Conservation (phyloP, 1,139 yeast species). For the Oligophagozyma castellii region DNA sequence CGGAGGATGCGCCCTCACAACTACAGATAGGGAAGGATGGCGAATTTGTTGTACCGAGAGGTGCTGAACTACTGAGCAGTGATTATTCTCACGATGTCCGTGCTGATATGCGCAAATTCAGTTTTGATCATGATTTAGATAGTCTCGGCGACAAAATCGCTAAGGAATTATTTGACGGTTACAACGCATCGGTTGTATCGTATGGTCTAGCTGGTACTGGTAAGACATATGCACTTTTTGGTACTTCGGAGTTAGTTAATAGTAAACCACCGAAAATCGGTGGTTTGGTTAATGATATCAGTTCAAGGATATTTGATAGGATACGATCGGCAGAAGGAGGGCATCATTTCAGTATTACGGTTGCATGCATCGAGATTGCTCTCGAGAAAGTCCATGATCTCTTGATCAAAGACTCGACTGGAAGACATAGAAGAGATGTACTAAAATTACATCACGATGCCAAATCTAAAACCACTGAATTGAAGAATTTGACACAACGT, state of each 20-base stretch:
- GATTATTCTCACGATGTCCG: no score
- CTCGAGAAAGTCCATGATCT: slow-evolving; percentile 67
- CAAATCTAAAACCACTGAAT: neutral
- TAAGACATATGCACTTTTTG: slow-evolving; percentile 79
- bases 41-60: no score
- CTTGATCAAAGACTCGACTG: slow-evolving; percentile 16
- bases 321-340: slow-evolving; percentile 1
- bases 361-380: slow-evolving; percentile 71
- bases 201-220: slow-evolving; percentile 91
- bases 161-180: slow-evolving; percentile 42
- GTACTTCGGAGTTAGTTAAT: slow-evolving; percentile 30
- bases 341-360: slow-evolving; percentile 45
- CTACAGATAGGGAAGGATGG: no score
- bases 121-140: no score
- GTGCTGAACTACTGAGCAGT: no score
- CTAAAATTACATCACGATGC: neutral
- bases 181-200: slow-evolving; percentile 73
- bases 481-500: neutral
- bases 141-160: no score
- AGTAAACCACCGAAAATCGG: no score
- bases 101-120: no score
- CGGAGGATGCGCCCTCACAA: no score
- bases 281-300: no score
- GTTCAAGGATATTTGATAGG: slow-evolving; percentile 1
- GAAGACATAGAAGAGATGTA: no score